A percentile compares a stretch with the other conserved stretches of the same genome.
phyloP scores from a whole-genome alignment of 257 asterid genomes.

The Primulina huaijiensis region DNA sequence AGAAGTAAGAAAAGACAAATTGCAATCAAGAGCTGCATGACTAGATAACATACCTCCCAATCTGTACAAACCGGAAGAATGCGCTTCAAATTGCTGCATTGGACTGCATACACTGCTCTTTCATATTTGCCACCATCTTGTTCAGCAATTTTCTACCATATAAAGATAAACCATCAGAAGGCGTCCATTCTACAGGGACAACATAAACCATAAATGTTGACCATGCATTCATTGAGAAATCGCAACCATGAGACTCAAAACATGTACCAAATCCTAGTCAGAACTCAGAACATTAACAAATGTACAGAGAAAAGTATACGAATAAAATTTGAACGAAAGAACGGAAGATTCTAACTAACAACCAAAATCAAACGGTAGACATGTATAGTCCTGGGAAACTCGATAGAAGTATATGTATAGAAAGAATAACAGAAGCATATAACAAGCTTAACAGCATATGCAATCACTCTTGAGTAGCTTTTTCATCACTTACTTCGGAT shows the following conservation, averaged over 20 bases:
- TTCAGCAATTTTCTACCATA: conserved; percentile 83
- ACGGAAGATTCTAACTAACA: conserved; percentile 16
- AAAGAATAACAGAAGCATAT: conserved; percentile 16
- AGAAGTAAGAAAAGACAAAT: conserved; percentile 2
- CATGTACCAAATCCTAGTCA: background rate
- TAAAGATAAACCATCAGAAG: conserved; percentile 32
- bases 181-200: conserved; percentile 25
- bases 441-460: conserved; percentile 24
- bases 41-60: conserved; percentile 79
- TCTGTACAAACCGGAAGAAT: conserved; percentile 90
- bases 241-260: conserved; percentile 4
- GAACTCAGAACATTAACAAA: too few relatives aligned
- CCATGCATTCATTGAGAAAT: conserved; percentile 4
- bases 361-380: conserved; percentile 18
- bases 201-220: background rate
- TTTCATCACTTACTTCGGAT: conserved; percentile 68
- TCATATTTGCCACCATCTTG: conserved; percentile 93
- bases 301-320: too few relatives aligned
- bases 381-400: conserved; percentile 20
- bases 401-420: background rate
- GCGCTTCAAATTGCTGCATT: conserved; percentile 90
- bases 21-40: conserved; percentile 14
- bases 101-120: conserved; percentile 84
- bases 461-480: conserved; percentile 16
- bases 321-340: conserved; percentile 9